Percentiles rank a stretch among this genome's conserved stretches.
phyloP scores from a whole-genome alignment of 306 rosid species.

The Vicia faba region DNA sequence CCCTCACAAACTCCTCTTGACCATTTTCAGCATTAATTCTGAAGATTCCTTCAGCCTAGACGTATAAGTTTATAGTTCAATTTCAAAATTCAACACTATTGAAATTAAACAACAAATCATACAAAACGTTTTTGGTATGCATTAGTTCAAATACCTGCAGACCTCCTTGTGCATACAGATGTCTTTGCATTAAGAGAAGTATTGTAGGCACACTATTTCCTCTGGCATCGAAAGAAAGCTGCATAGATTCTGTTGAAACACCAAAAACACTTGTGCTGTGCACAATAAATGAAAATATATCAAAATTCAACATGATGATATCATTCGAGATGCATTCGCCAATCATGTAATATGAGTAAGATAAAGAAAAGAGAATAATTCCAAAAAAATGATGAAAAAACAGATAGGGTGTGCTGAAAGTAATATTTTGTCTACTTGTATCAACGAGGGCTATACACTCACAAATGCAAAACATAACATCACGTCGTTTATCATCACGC shows the following conservation, averaged over 20 bases:
- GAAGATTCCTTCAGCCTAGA: slow-evolving; percentile 98
- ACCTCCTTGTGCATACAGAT: slow-evolving; percentile 82
- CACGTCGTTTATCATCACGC: not conserved
- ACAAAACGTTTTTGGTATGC: slow-evolving; percentile 25
- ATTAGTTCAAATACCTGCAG: slow-evolving; percentile 63
- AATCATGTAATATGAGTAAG: slow-evolving; percentile 7
- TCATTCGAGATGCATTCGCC: slow-evolving; percentile 13
- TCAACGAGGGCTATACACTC: not conserved
- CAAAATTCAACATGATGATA: slow-evolving; percentile 39
- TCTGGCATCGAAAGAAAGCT: slow-evolving; percentile 96
- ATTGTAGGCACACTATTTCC: slow-evolving; percentile 97
- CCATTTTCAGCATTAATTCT: slow-evolving; percentile 89
- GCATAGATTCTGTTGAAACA: slow-evolving; percentile 99
- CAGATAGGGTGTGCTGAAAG: not conserved
- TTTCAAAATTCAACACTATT: slow-evolving; percentile 38
- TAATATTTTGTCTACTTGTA: slow-evolving; percentile 5
- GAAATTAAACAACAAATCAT: slow-evolving; percentile 29
- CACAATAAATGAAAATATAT: slow-evolving; percentile 41
- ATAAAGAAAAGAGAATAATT: slow-evolving; percentile 16
- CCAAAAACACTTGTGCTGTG: slow-evolving; percentile 91
- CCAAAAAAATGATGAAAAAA: slow-evolving; percentile 10
- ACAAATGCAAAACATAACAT: slow-evolving; percentile 6
- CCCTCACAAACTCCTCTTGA: slow-evolving; percentile 93
- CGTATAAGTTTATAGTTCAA: slow-evolving; percentile 38
- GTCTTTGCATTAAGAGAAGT: slow-evolving; percentile 88